Percentiles rank a stretch among this genome's conserved stretches.
phyloP scores from a whole-genome alignment of 345 rosid genomes.

The Erodium maritimum region DNA sequence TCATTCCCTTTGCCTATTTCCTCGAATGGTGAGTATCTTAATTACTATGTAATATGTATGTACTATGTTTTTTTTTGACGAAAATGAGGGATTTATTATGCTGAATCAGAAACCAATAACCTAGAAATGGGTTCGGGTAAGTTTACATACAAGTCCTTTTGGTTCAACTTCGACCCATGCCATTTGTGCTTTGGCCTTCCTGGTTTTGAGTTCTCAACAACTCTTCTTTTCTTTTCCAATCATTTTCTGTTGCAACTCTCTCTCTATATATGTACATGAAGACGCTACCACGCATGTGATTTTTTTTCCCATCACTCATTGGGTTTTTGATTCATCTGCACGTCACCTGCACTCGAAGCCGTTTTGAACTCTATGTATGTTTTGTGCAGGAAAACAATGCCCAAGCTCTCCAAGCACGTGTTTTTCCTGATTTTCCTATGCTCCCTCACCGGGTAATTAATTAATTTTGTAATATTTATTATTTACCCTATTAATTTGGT shows the following conservation, averaged over 20 bases:
- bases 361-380: background rate
- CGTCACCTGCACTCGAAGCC: no score
- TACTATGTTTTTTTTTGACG: background rate
- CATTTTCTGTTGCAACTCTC: no score
- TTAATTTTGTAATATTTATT: background rate
- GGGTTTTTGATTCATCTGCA: background rate
- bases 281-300: no score
- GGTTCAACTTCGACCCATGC: background rate
- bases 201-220: no score
- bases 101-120: no score
- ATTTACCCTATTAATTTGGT: background rate
- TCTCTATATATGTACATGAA: no score
- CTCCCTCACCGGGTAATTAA: slow-evolving; percentile 71
- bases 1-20: slow-evolving; percentile 55
- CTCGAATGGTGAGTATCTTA: slow-evolving; percentile 48
- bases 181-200: no score
- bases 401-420: slow-evolving; percentile 43
- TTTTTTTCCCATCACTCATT: no score
- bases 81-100: no score
- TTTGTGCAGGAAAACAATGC: slow-evolving; percentile 64
- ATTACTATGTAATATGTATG: background rate
- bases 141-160: no score
- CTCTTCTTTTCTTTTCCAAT: no score
- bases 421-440: slow-evolving; percentile 57
- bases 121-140: no score